phyloP scores from a whole-genome alignment of 441 rosid species.

The Raphanus hybrid region DNA sequence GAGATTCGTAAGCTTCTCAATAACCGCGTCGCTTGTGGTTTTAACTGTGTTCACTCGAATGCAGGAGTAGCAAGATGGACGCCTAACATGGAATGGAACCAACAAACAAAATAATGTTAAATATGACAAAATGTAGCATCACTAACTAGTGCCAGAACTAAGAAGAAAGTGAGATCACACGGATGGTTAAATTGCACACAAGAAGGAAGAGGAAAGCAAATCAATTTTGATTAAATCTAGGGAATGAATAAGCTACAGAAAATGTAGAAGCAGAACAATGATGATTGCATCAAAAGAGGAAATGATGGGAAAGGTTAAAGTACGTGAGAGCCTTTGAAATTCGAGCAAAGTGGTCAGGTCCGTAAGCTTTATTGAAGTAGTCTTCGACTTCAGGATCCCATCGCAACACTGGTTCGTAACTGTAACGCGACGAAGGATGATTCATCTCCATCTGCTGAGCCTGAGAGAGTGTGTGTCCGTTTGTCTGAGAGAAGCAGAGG shows the following conservation, averaged over 20 bases:
- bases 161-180: constrained; percentile 3
- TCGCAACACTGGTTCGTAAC: constrained; percentile 68
- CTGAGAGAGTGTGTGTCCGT: constrained; percentile 4
- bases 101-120: background rate
- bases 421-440: constrained; percentile 66
- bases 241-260: no score
- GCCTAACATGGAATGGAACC: constrained; percentile 50
- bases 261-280: no score
- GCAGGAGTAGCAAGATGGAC: constrained; percentile 87
- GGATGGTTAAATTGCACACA: no score
- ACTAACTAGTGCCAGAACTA: background rate
- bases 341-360: constrained; percentile 71
- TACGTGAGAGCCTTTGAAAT: constrained; percentile 89
- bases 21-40: constrained; percentile 69
- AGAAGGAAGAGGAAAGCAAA: no score
- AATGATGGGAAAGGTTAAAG: constrained; percentile 23
- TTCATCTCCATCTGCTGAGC: constrained; percentile 55
- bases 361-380: constrained; percentile 83
- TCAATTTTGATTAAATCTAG: no score
- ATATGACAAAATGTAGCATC: constrained; percentile 12
- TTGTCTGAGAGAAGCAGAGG: background rate
- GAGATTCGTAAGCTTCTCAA: constrained; percentile 65
- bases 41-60: constrained; percentile 83
- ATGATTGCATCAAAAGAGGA: background rate
- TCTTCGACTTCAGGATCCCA: constrained; percentile 91